Evolutionary conservation across 257 asterid species (phyloP).

Genomic region (Solanum verrucosum): DNA sequence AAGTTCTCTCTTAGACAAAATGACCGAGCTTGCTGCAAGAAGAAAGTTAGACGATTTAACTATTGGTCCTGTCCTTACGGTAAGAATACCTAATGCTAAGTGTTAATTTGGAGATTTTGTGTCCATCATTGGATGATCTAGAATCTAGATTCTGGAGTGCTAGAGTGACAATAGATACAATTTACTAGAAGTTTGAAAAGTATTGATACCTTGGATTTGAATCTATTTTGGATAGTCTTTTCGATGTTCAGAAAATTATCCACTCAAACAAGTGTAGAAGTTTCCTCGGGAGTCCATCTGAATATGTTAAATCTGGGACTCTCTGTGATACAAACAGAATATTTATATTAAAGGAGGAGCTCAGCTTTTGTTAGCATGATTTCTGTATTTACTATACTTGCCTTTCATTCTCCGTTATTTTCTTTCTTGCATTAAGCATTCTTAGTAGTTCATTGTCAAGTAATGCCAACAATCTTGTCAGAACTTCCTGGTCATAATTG

Average conservation of each 20-base stretch:
- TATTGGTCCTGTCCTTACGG: constrained; percentile 91
- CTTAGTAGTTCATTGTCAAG: background rate
- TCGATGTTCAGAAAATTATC: background rate
- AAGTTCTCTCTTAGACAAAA: constrained; percentile 48
- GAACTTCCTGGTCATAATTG: background rate
- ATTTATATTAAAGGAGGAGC: background rate
- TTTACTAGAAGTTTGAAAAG: background rate
- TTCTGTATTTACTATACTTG: background rate
- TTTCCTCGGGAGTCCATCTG: background rate
- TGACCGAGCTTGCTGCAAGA: constrained; percentile 62
- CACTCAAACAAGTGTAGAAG: background rate
- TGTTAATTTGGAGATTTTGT: background rate
- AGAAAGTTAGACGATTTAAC: constrained; percentile 87
- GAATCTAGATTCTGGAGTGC: background rate
- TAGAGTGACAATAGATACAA: background rate
- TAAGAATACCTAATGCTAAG: constrained; percentile 16
- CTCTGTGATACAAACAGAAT: background rate
- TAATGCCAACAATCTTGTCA: background rate
- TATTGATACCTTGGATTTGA: background rate
- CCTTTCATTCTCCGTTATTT: background rate
- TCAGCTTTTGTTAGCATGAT: background rate
- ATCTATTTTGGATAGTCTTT: background rate
- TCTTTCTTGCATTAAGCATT: background rate
- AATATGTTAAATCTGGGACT: background rate
- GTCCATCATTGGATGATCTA: background rate